Conservation (phyloP, 768 basidiomycete genomes). For the Erythrobasidium yunnanense region DNA sequence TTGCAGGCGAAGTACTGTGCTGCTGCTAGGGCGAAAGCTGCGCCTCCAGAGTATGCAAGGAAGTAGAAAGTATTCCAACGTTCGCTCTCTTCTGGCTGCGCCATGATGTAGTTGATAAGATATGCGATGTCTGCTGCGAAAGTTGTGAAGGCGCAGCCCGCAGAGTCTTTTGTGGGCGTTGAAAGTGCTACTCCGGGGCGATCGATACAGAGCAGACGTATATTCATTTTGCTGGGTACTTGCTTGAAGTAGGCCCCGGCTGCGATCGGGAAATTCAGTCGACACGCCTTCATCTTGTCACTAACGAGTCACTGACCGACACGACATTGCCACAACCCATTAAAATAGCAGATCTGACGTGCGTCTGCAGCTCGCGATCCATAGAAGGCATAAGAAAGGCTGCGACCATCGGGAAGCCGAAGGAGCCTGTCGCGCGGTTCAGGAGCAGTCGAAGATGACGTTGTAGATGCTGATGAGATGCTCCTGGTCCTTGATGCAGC, state of each 20-base stretch:
- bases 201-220: background rate
- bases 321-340: background rate
- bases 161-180: background rate
- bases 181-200: background rate
- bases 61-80: background rate
- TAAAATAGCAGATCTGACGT: no score
- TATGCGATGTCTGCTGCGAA: background rate
- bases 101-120: background rate
- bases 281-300: no score
- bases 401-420: no score
- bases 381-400: no score
- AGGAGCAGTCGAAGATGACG: no score
- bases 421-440: no score
- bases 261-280: no score
- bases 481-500: no score
- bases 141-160: background rate
- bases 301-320: no score
- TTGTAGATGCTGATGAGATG: no score
- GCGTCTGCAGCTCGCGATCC: no score
- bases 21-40: background rate
- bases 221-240: background rate
- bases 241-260: background rate
- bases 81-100: background rate
- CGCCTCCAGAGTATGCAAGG: background rate
- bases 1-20: background rate